Conservation (phyloP, 2,329 filamentous ascomycete genomes). For the Gaeumannomyces tritici region DNA sequence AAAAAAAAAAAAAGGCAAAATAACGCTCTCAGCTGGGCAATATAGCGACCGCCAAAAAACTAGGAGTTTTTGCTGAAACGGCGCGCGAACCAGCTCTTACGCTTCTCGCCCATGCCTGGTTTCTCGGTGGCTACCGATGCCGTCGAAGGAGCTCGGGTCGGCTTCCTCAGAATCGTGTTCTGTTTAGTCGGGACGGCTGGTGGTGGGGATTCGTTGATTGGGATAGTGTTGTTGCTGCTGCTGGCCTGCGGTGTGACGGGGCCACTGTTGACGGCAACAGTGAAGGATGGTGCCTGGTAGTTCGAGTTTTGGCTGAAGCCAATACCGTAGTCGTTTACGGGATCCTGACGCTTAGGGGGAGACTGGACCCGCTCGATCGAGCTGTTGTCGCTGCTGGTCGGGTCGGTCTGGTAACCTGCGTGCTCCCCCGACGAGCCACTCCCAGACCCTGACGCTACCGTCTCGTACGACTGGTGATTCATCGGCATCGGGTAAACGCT, state of each 20-base stretch:
- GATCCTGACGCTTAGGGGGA: conserved; percentile 40
- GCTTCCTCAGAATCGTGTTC: conserved; percentile 14
- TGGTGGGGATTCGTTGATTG: background rate
- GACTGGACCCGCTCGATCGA: conserved; percentile 68
- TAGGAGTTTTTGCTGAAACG: conserved; percentile 58
- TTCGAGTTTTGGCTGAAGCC: conserved; percentile 34
- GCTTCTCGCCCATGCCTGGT: conserved; percentile 50
- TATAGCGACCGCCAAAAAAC: background rate
- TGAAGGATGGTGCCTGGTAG: conserved; percentile 31
- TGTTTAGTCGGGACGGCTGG: conserved; percentile 24
- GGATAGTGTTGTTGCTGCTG: conserved; percentile 7
- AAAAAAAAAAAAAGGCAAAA: conserved; percentile 4
- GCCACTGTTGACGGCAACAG: conserved; percentile 14
- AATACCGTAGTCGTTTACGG: conserved; percentile 56
- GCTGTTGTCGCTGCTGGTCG: conserved; percentile 81
- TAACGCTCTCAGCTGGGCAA: background rate
- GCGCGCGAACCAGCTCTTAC: conserved; percentile 82
- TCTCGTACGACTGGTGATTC: conserved; percentile 79
- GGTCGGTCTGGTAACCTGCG: conserved; percentile 75
- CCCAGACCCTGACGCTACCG: conserved; percentile 67
- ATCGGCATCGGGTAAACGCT: conserved; percentile 44
- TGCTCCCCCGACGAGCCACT: conserved; percentile 66
- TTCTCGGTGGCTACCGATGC: conserved; percentile 11
- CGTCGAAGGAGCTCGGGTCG: conserved; percentile 5
- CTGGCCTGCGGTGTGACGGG: conserved; percentile 11